Base-by-base conservation (phyloP, 2,329 filamentous ascomycete species). In the Keithomyces neogunnii region DNA sequence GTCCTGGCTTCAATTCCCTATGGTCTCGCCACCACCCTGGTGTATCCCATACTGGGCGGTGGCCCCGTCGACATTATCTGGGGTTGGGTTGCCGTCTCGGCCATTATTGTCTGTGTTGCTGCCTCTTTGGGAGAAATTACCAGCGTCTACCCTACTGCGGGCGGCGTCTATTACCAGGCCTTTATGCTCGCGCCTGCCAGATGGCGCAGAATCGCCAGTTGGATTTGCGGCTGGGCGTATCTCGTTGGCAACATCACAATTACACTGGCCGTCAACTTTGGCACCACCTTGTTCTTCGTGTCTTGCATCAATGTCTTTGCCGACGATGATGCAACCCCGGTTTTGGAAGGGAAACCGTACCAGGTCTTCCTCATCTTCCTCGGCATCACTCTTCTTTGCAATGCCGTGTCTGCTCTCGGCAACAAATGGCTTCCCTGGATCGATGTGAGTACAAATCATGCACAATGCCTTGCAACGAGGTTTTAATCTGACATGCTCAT, bases 201-300 rank as follows among this genome's bases (percentile, higher is more conserved):
- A 13, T 85, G 79, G 69, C 81, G 85, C 49, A 78, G 76, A 42
- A 69, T 86, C 13, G 74, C 84, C 13, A 82, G 82, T 33, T 89
- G 84, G 80, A 80, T 87, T 54, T 86, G 82, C 57, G 86, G 86
- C 54, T 90, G 86, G 86, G 73, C 85, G 28, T 90, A 87, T 63
- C 78, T 88, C 19, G 82, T 89, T 48, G 88, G 88, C 53, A 90
- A 90, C 69, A 85, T 89, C 65, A 89, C 85, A 57, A 91, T 91
- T 59, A 89, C 86, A 0, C 73, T 89, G n/a, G 80, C 85, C n/a
- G 86, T 89, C 63, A 88, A 88, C 71, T 90, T 89, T 60, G 87
- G 85, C 5, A 89, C 87, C 3, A 86, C 83, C 0, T 80, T 89
- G 57, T 77, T 81, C 64, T 66, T 80, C 52, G 72, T 79, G 51